Base-by-base conservation (phyloP, 2,329 filamentous ascomycete species). In the Calonectria crousiana region DNA sequence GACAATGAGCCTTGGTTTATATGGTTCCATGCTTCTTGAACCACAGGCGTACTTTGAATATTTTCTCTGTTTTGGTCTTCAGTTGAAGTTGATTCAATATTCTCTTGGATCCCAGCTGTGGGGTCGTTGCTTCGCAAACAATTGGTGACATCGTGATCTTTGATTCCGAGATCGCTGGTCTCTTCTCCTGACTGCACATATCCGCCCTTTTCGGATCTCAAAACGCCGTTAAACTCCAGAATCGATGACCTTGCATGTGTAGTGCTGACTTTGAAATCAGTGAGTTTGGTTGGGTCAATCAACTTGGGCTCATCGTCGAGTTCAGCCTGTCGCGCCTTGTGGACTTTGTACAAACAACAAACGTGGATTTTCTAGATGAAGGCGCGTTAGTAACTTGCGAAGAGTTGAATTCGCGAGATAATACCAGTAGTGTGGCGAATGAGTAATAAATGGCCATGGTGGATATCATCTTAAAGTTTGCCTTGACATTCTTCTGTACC, bases 401-500 rank as follows among this genome's bases (percentile, higher is more conserved):
- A 0, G 13, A 4, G 26, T 36, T 8, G 6, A 2, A 10, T 9
- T 9, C 38, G 16, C 23, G 2, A 4, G 23, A 4, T 36, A 51
- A 32, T 69, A 75, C 73, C 56, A 76, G 23, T 28, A 69, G 23
- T 13, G 34, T 56, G 9, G 69, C 67, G 14, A 75, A 69, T 9
- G 66, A 62, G 67, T 70, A 76, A 49, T 75, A 73, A 2, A 18
- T 23, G 4, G 62, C 38, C 75, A 76, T 68, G 0, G 26, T 20
- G 26, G 72, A 53, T 38, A 80, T 74, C 49, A 76, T 71, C 20
- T 52, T 72, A 16, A 80, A 41, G 30, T 80, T 80, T 2, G 75
- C 72, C 13, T 64, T 60, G 16, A 80, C 66, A n/a, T 76, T 76
- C 28, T 14, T 18, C 14, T 65, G 53, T 20, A 74, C 74, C 6